Base-by-base conservation (phyloP, 352 stramenopile species). In the Plasmopara halstedii region DNA sequence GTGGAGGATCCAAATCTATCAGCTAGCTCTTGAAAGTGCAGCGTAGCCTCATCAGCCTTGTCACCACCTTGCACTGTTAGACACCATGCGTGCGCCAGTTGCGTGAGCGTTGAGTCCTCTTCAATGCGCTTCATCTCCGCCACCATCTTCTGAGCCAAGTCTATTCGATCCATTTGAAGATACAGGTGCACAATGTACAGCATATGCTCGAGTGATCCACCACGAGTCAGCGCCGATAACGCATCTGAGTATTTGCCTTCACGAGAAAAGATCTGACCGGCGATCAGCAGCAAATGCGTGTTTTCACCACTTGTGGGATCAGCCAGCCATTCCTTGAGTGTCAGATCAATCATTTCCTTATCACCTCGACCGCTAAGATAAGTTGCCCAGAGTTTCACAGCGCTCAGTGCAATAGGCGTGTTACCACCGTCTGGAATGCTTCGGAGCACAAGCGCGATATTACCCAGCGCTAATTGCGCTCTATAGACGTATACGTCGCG, bases 51-150 rank as follows among this genome's bases (percentile, higher is more conserved):
- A 27, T 90, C 73, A 1, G 73, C 73, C 46, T 82, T 86, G 41
- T 84, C 83, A 2, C 77, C 81, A 38, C 92, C 92, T 17, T 85
- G 75, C 1, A 93, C 66, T 56, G 78, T 77, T 17, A 88, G 45
- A 33, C 95, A 71, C 71, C 96, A 98, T 5, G 95, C 89, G 34
- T 78, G 69, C 29, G 84, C 82, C 21, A 98, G 65, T 70, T 98
- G 94, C 15, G 94, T 97, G 36, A 98, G 71, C 42, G 96, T 96
- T 43, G 88, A 89, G 72, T 99, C 95, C 64, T 99, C 95, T 62
- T 98, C 95, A 19, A 88, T 86, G 49, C 77, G 70, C 50, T 86
- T 77, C 76, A 99, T 88, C 44, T 95, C 65, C 31, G 80, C 58
- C 25, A 98, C 69, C 33, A 88, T 69, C 56, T 96, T 83, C 33